These are phyloP conservation scores for Moniliella sp. DNA, from an alignment of 1,284 basidiomycete species.

Conservation along the genomic window DNA sequence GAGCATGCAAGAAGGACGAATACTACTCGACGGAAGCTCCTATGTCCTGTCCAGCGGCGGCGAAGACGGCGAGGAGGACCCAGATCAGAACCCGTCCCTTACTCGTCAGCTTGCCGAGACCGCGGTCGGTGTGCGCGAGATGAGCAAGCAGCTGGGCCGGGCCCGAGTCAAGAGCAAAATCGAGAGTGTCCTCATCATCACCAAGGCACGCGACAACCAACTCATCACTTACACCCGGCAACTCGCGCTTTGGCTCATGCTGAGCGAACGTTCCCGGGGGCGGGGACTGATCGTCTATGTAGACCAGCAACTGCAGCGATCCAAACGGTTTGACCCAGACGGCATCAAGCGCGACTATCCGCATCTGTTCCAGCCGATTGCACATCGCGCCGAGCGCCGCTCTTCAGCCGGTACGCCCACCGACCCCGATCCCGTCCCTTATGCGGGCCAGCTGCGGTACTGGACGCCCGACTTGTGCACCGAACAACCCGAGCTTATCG, in stretches of 20 bases:
- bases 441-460: slow-evolving; percentile 78
- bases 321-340: slow-evolving; percentile 77
- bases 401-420: too few species aligned
- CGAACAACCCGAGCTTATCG: slow-evolving; percentile 75
- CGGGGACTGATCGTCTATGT: slow-evolving; percentile 44
- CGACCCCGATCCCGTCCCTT: too few species aligned
- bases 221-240: slow-evolving; percentile 84
- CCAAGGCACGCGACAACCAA: slow-evolving; percentile 88
- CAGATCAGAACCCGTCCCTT: slow-evolving; percentile 43
- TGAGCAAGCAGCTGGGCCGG: slow-evolving; percentile 95
- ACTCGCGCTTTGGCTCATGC: slow-evolving; percentile 43
- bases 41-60: slow-evolving; percentile 40
- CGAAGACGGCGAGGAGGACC: slow-evolving; percentile 41
- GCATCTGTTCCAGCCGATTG: slow-evolving; percentile 57
- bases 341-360: slow-evolving; percentile 70
- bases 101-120: slow-evolving; percentile 88
- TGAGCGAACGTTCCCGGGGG: neutral
- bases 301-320: slow-evolving; percentile 71
- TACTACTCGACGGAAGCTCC: slow-evolving; percentile 30
- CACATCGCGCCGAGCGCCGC: too few species aligned
- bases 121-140: slow-evolving; percentile 83
- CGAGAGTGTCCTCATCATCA: slow-evolving; percentile 81
- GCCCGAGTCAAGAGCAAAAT: slow-evolving; percentile 75
- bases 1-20: too few species aligned
- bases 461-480: slow-evolving; percentile 96